Conservation (phyloP, 495 filamentous ascomycete genomes). For the Daldinia caldariorum region DNA sequence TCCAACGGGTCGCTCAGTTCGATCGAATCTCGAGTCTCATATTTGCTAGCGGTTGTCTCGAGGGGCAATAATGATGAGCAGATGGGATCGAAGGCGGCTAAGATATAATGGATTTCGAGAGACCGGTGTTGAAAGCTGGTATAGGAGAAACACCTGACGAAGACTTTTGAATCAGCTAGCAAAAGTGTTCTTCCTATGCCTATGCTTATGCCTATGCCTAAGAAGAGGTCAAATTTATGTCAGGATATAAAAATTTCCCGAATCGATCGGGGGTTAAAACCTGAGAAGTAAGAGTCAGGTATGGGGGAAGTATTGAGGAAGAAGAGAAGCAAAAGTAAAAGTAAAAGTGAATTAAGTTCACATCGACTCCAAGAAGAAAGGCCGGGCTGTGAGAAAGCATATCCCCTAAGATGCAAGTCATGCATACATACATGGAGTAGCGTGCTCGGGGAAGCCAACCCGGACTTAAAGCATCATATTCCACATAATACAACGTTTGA, state of each 20-base stretch:
- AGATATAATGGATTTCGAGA: neutral
- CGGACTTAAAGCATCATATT: slow-evolving; percentile 27
- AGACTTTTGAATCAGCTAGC: neutral
- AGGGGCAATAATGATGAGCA: neutral
- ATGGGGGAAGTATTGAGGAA: neutral
- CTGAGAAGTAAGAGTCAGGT: neutral
- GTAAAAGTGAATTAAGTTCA: slow-evolving; percentile 8
- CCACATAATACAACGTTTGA: slow-evolving; percentile 1
- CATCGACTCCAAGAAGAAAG: slow-evolving; percentile 19
- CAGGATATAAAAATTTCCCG: neutral
- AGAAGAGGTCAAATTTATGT: neutral
- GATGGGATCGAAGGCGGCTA: neutral
- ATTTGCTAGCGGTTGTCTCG: neutral
- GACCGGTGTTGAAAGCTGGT: neutral
- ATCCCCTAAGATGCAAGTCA: slow-evolving; percentile 21
- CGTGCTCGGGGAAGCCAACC: slow-evolving; percentile 12
- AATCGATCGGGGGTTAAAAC: neutral
- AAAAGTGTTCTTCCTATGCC: neutral
- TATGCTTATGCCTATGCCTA: neutral
- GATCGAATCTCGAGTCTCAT: slow-evolving; percentile 17
- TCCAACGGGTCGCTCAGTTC: slow-evolving; percentile 16
- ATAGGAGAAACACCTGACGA: neutral
- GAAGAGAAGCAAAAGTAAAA: slow-evolving; percentile 16
- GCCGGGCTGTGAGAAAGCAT: slow-evolving; percentile 29
- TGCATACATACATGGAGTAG: slow-evolving; percentile 2